Base-by-base conservation (phyloP, 2,329 filamentous ascomycete species). In the Nectriaceae sp. region DNA sequence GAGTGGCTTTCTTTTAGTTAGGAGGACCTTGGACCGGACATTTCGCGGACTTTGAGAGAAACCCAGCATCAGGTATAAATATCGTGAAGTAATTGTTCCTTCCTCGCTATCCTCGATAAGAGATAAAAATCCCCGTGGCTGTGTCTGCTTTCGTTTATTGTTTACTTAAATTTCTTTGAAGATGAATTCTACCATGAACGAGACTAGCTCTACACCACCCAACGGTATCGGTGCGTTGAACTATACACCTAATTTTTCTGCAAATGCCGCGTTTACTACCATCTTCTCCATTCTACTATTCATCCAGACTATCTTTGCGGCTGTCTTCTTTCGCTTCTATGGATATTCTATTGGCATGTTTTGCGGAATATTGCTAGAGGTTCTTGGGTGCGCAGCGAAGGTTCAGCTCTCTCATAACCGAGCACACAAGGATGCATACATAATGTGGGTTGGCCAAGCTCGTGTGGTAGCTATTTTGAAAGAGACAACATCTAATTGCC, bases 291-390 rank as follows among this genome's bases (percentile, higher is more conserved):
- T 36, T 5, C n/a, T 36, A 8, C n/a, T 36, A 6, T 11, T 41
- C 11, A 2, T 37, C 1, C 50, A 55, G n/a, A 4, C 46, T 4
- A 11, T 52, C 3, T 16, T 57, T 2, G 46, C 47, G 1, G 26
- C 18, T 1, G 21, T 42, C 2, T 56, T 53, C 31, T 50, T 50
- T 42, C 43, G 48, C 3, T 50, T 53, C 21, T 56, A 58, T 16
- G 52, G 57, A 3, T 52, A 56, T 35, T 42, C 55, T 3, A 54
- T 59, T 21, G 56, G 52, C 16, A 57, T 59, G 56, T 11, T 57
- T 5, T 46, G 54, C 11, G 54, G 56, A 2, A 29, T 55, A 4
- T 22, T 57, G 13, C 26, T 59, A 24, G 56, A 57, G 42, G 37
- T 59, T 5, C 48, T 59, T 1, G 56, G 54, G 13, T 59, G 55